Evolutionary conservation across 306 rosid species (phyloP).

Genomic region (Purshia tridentata): DNA sequence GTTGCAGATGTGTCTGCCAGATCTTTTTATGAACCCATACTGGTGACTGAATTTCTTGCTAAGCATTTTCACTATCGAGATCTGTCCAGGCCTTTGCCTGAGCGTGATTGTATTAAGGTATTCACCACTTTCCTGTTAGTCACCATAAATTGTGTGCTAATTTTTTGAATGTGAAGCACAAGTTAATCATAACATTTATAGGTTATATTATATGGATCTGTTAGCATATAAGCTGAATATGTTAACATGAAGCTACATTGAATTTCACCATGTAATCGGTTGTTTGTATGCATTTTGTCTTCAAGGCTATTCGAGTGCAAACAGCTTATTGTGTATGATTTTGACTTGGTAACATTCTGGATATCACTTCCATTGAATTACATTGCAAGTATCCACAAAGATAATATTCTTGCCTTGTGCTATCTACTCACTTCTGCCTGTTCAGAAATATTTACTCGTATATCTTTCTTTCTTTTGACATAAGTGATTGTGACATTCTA

Average conservation of each 20-base stretch:
- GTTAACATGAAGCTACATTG: not conserved
- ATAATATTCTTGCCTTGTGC: not conserved
- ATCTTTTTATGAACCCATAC: conserved; percentile 57
- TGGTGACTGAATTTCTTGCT: conserved; percentile 37
- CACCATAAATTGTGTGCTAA: not conserved
- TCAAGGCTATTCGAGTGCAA: not conserved
- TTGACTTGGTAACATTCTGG: too few species aligned
- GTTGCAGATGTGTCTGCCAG: conserved; percentile 70
- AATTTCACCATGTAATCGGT: not conserved
- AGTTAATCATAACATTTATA: not conserved
- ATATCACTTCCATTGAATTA: too few species aligned
- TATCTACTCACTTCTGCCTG: not conserved
- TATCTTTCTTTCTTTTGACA: not conserved
- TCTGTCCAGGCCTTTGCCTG: conserved; percentile 39
- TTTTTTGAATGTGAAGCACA: not conserved
- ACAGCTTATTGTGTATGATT: too few species aligned
- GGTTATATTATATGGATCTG: not conserved
- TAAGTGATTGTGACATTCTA: not conserved
- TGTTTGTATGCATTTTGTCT: not conserved
- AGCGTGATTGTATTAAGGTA: conserved; percentile 64
- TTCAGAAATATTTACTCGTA: not conserved
- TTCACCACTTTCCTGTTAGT: not conserved
- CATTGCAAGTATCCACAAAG: not conserved
- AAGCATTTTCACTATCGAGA: conserved; percentile 34
- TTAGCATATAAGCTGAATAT: not conserved